Base-by-base conservation (phyloP, 2,329 filamentous ascomycete genomes). In the Helotiales sp. region DNA sequence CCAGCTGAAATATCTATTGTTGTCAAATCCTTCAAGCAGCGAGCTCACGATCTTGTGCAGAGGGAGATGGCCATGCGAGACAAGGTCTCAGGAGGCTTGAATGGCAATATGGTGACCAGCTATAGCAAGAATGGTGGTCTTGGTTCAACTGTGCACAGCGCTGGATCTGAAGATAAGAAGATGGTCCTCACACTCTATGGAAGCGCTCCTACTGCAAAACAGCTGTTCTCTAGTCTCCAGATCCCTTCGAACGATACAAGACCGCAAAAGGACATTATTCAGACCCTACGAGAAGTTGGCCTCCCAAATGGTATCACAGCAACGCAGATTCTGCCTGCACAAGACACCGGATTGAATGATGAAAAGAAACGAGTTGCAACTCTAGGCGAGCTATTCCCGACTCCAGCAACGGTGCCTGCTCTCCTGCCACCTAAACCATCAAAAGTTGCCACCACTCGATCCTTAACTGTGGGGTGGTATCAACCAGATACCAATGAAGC, bases 161-260 rank as follows among this genome's bases (percentile, higher is more conserved):
- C 71, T 70, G 62, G 63, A 24, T 70, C 77, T 19, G 69, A 77
- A 63, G 72, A 81, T 63, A 73, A 81, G 55, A 81, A 78, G 61
- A 76, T 85, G 15, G 87, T 93, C 5, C 77, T 97, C 57, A 93
- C 90, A 0, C 77, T 96, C 1, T 87, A 86, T 64, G 91, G 90
- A 54, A 89, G 86, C 64, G 89, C 89, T 38, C 85, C 87, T 1
- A 85, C 86, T 46, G 82, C 89, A 33, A 88, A 86, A 65, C 89
- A 93, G 59, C 78, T 97, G 3, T 97, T 95, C 71, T 96, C 93
- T 3, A 96, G 93, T 72, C 77, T 96, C 50, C 90, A 89, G 63
- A 79, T 82, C 54, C 75, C 77, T 12, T 61, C 69, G 1, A 71
- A 74, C 31, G 67, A 77, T 42, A 71, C 73, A 1, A 67, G 67